Evolutionary conservation across 768 basidiomycete genomes (phyloP).

Genomic region (Clitopilus hobsonii): DNA sequence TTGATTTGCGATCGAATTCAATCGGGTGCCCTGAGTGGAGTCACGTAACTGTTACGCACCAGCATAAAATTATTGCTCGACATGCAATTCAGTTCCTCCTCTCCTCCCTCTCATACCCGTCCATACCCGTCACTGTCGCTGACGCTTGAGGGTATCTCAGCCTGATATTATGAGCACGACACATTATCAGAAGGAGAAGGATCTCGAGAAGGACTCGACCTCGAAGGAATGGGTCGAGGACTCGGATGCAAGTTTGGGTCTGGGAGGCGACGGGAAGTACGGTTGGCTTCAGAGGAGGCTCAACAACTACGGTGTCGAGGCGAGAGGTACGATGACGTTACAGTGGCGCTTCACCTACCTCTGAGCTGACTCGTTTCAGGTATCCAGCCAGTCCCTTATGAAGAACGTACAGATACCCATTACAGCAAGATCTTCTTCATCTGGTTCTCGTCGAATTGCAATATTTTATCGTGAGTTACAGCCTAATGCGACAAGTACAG

Average conservation of each 20-base stretch:
- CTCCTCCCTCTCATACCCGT: too few relatives aligned
- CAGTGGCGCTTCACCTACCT: background rate
- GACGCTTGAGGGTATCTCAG: too few relatives aligned
- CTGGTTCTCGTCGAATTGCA: constrained; percentile 71
- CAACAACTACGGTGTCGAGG: constrained; percentile 25
- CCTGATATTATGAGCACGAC: background rate
- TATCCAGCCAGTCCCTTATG: constrained; percentile 49
- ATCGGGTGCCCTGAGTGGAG: too few relatives aligned
- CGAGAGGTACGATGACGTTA: constrained; percentile 21
- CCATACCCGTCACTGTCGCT: too few relatives aligned
- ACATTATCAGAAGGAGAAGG: background rate
- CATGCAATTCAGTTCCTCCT: too few relatives aligned
- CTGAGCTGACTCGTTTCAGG: constrained; percentile 25
- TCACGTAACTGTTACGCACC: too few relatives aligned
- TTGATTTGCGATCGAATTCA: too few relatives aligned
- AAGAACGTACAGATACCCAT: constrained; percentile 55
- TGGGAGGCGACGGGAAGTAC: too few relatives aligned
- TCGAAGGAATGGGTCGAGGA: background rate
- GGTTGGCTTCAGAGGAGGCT: constrained; percentile 9
- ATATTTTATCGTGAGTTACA: constrained; percentile 49
- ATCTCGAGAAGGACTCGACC: background rate
- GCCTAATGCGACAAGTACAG: too few relatives aligned
- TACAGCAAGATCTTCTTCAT: constrained; percentile 72
- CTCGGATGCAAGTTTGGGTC: background rate
- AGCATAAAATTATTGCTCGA: too few relatives aligned